Conservation (phyloP, 306 rosid genomes). For the Prinsepia uniflora region DNA sequence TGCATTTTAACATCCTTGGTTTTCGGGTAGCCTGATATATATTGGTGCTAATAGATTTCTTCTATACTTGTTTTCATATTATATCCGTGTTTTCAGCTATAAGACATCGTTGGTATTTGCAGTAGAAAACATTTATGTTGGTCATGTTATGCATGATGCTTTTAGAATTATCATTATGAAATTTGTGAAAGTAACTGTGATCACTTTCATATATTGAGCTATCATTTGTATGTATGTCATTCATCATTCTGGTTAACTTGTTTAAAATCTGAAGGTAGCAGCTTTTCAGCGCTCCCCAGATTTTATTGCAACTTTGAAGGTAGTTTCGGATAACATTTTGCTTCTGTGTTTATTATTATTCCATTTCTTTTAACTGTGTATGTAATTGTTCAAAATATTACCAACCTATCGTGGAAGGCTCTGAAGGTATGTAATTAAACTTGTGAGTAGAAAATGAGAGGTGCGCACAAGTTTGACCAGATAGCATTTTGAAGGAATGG, state of each 20-base stretch:
- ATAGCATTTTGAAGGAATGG: neutral
- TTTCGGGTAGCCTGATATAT: neutral
- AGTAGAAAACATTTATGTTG: neutral
- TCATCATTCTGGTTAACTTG: neutral
- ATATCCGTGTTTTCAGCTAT: neutral
- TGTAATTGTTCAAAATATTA: constrained; percentile 13
- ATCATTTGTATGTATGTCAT: neutral
- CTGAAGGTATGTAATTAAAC: neutral
- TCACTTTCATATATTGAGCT: neutral
- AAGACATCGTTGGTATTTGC: neutral
- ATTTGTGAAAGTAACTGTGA: neutral
- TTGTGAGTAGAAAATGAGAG: neutral
- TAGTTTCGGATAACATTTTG: constrained; percentile 25
- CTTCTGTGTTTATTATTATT: constrained; percentile 13
- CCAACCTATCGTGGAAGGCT: neutral
- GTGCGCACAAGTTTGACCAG: neutral
- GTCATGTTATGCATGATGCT: neutral
- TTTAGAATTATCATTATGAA: neutral
- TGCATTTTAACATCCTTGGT: neutral
- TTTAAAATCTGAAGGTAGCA: constrained; percentile 27
- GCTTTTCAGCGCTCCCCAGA: constrained; percentile 81
- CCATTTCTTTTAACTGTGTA: constrained; percentile 14
- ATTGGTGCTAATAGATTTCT: neutral
- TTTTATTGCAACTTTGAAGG: constrained; percentile 87
- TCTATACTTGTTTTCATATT: neutral